phyloP scores from a whole-genome alignment of 2,329 filamentous ascomycete genomes.

The Cladosporium halotolerans region DNA sequence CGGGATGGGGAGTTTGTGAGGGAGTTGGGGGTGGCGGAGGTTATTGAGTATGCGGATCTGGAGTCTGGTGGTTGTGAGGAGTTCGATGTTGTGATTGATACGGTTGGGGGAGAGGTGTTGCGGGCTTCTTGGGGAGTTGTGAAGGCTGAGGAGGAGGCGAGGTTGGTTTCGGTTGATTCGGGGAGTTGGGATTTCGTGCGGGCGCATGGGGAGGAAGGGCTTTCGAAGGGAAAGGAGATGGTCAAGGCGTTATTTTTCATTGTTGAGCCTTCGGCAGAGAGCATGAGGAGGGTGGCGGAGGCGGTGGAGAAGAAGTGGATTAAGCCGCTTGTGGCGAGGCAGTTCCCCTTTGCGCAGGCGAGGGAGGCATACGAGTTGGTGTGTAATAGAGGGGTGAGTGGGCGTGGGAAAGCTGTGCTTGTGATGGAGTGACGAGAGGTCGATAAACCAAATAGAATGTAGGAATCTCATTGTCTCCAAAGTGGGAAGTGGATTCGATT shows the following conservation, averaged over 20 bases:
- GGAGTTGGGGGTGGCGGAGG: constrained; percentile 33
- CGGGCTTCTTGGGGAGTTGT: neutral
- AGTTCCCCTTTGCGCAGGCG: neutral
- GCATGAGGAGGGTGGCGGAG: neutral
- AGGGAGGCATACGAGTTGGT: constrained; percentile 1
- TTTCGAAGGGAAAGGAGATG: neutral
- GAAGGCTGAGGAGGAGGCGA: neutral
- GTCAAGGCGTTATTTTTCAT: constrained; percentile 3
- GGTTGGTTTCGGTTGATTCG: constrained; percentile 8
- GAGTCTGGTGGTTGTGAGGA: constrained; percentile 12
- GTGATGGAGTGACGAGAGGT: neutral
- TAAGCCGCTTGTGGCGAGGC: neutral
- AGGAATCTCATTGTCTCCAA: no score
- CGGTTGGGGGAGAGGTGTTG: constrained; percentile 8
- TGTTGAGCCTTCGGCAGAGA: neutral
- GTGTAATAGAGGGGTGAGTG: neutral
- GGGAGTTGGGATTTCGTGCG: constrained; percentile 25
- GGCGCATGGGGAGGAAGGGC: neutral
- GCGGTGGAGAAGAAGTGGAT: constrained; percentile 1
- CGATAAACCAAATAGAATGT: no score
- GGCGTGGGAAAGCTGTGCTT: constrained; percentile 3
- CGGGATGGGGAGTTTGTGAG: constrained; percentile 28
- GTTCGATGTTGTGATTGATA: constrained; percentile 11
- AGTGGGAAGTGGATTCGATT: no score
- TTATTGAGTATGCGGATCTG: constrained; percentile 32